These are phyloP conservation scores for Penicillium fuscoglaucum DNA, from an alignment of 2,329 filamentous ascomycete species.

Conservation along the genomic window DNA sequence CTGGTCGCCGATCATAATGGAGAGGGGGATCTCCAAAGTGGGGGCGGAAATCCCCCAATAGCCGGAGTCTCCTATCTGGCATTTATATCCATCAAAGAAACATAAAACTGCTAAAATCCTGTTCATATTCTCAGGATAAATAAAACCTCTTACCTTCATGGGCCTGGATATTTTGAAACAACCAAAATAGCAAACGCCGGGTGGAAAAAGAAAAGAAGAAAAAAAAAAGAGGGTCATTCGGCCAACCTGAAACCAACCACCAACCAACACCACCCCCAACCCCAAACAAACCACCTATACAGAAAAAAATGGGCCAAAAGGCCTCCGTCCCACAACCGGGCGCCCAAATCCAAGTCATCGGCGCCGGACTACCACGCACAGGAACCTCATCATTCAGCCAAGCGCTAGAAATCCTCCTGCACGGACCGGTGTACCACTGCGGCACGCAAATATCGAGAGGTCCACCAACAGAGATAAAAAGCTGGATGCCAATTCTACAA, in stretches of 20 bases:
- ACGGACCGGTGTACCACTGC: constrained; percentile 53
- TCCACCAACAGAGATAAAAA: constrained; percentile 23
- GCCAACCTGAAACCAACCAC: not conserved
- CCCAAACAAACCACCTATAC: not conserved
- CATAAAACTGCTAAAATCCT: not conserved
- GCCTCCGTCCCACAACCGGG: constrained; percentile 21
- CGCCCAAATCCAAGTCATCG: constrained; percentile 28
- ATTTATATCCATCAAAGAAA: not conserved
- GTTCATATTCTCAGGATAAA: not conserved
- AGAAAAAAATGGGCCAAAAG: constrained; percentile 23
- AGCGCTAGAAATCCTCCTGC: constrained; percentile 50
- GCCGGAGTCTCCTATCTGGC: not conserved
- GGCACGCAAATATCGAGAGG: constrained; percentile 42
- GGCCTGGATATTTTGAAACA: not conserved
- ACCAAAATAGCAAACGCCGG: not conserved
- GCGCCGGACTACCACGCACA: constrained; percentile 44
- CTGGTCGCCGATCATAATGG: not conserved
- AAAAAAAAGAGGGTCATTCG: not conserved
- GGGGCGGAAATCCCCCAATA: not conserved
- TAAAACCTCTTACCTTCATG: not conserved
- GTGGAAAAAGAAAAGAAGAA: not conserved
- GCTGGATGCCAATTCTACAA: constrained; percentile 26
- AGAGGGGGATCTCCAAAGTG: constrained; percentile 1
- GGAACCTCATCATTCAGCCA: constrained; percentile 54
- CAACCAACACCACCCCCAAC: not conserved